Evolutionary conservation across 2,329 filamentous ascomycete species (phyloP).

Genomic region (Colletotrichum horii): DNA sequence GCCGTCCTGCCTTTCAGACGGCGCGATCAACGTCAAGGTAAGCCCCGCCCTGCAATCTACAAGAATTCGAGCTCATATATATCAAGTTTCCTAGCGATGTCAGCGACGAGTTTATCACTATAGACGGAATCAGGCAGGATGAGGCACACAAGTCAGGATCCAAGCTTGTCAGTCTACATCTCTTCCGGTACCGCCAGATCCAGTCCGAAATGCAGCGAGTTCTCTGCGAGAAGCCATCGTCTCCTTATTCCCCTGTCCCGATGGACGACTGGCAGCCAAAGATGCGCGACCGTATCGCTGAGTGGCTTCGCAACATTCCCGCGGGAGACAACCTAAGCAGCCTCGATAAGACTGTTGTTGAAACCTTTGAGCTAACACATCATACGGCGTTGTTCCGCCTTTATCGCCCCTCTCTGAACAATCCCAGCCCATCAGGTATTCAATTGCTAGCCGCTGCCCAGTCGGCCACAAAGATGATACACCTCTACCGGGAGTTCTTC

Average conservation of each 20-base stretch:
- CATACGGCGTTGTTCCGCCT: neutral
- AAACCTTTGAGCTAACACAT: neutral
- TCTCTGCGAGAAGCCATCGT: neutral
- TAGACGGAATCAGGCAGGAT: neutral
- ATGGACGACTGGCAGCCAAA: neutral
- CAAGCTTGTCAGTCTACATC: neutral
- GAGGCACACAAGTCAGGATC: neutral
- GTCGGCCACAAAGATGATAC: neutral
- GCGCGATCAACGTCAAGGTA: neutral
- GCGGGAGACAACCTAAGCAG: neutral
- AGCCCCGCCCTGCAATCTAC: neutral
- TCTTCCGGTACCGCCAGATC: neutral
- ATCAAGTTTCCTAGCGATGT: neutral
- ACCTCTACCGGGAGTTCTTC: neutral
- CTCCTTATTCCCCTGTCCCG: neutral
- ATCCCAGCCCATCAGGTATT: neutral
- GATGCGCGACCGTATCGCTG: neutral
- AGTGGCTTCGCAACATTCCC: neutral
- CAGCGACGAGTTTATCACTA: neutral
- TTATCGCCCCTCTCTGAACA: neutral
- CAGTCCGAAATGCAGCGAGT: neutral
- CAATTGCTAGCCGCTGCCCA: neutral
- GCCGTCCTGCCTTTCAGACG: neutral
- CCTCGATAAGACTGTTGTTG: neutral
- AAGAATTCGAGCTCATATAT: neutral